A percentile compares a stretch with the other conserved stretches of the same genome.
Conservation (phyloP, 129 eudicot genomes). For the Heracleum sosnowskyi region DNA sequence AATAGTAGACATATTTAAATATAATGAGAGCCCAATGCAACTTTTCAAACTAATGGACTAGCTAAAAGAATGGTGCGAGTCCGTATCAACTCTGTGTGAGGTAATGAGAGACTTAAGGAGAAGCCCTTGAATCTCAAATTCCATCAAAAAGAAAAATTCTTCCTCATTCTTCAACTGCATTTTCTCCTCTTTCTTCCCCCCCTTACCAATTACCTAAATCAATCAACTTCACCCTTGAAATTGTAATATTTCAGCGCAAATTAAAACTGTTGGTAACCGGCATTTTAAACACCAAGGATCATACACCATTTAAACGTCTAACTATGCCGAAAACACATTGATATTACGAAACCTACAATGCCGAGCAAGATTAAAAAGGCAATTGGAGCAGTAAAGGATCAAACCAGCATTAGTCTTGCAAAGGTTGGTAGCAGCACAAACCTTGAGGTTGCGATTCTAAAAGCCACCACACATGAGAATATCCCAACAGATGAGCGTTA, state of each 20-base stretch:
- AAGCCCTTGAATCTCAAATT: conserved; percentile 8
- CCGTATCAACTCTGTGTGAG: conserved; percentile 12
- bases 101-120: conserved; percentile 26
- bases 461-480: conserved; percentile 61
- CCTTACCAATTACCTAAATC: not conserved
- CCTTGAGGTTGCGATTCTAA: conserved; percentile 53
- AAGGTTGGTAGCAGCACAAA: conserved; percentile 39
- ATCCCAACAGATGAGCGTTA: conserved; percentile 44
- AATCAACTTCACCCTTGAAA: not conserved
- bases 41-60: not conserved
- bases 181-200: not conserved
- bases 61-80: conserved; percentile 13
- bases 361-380: conserved; percentile 72
- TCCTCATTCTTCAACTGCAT: not conserved
- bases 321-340: not conserved
- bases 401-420: conserved; percentile 77
- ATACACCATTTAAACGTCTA: not conserved
- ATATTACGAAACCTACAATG: conserved; percentile 27
- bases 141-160: not conserved
- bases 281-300: too few species aligned
- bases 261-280: not conserved
- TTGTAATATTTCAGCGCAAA: too few species aligned
- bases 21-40: too few species aligned
- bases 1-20: too few species aligned
- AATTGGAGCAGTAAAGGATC: conserved; percentile 74